phyloP scores from a whole-genome alignment of 208 protist genomes.

The Giardia duodenalis region DNA sequence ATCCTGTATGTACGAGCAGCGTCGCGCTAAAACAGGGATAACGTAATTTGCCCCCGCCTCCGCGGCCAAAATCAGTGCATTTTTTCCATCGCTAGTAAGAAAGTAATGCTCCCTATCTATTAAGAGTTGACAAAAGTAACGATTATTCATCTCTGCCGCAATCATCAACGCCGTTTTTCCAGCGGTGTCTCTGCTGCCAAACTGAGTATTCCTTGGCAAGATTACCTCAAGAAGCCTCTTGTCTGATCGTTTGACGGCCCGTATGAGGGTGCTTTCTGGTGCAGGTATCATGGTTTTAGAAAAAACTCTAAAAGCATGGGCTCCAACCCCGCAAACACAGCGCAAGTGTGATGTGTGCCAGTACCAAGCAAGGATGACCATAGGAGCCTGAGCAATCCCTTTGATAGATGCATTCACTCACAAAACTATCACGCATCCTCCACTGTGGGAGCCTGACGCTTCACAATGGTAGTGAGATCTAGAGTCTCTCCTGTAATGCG shows the following conservation, averaged over 20 bases:
- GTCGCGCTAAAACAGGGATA: neutral
- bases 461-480: slow-evolving; percentile 33
- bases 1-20: neutral
- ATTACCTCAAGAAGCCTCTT: no score
- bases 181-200: neutral
- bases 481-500: slow-evolving; percentile 72
- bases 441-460: neutral
- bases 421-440: neutral
- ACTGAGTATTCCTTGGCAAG: no score
- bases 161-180: neutral
- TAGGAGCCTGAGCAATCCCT: no score
- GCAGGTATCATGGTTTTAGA: no score
- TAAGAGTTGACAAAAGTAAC: neutral
- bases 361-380: no score
- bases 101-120: neutral
- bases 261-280: neutral
- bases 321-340: no score
- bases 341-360: no score
- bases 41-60: neutral
- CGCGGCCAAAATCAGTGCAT: neutral
- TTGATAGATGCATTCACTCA: no score
- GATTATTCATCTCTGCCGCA: neutral
- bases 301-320: no score
- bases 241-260: neutral
- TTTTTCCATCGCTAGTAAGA: neutral